Conservation (phyloP, 139 green algal genomes). For the Chlamydomonas incerta region DNA sequence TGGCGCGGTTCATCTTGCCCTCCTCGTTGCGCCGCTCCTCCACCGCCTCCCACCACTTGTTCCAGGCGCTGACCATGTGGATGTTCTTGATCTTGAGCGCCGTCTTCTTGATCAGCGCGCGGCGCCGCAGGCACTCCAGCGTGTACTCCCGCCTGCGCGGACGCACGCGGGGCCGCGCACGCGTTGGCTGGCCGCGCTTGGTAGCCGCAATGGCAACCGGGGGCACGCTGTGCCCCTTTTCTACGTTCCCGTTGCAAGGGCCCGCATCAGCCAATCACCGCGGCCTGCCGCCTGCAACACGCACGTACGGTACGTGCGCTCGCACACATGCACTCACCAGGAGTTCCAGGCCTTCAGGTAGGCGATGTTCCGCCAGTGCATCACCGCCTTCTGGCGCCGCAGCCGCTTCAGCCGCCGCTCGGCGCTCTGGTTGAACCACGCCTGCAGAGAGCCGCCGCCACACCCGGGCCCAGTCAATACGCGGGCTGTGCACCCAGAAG, state of each 20-base stretch:
- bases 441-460: too few relatives aligned
- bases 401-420: slow-evolving; percentile 38
- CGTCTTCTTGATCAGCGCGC: slow-evolving; percentile 56
- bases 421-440: slow-evolving; percentile 38
- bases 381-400: slow-evolving; percentile 47
- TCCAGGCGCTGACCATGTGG: slow-evolving; percentile 55
- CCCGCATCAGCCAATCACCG: too few relatives aligned
- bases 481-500: too few relatives aligned
- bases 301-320: too few relatives aligned
- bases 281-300: too few relatives aligned
- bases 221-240: too few relatives aligned
- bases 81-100: slow-evolving; percentile 57
- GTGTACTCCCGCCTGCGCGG: background rate
- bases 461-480: too few relatives aligned
- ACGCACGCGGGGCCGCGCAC: background rate
- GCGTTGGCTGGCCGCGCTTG: too few relatives aligned
- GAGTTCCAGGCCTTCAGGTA: slow-evolving; percentile 65
- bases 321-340: too few relatives aligned
- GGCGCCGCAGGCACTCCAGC: slow-evolving; percentile 16
- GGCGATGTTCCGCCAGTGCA: slow-evolving; percentile 52
- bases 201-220: too few relatives aligned
- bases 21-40: slow-evolving; percentile 28
- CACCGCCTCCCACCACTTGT: slow-evolving; percentile 63
- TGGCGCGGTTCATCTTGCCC: slow-evolving; percentile 13
- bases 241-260: too few relatives aligned